Percentiles rank a stretch among this genome's conserved stretches.
Evolutionary conservation across 2,329 filamentous ascomycete genomes (phyloP).

Genomic region (Zalaria sp.): DNA sequence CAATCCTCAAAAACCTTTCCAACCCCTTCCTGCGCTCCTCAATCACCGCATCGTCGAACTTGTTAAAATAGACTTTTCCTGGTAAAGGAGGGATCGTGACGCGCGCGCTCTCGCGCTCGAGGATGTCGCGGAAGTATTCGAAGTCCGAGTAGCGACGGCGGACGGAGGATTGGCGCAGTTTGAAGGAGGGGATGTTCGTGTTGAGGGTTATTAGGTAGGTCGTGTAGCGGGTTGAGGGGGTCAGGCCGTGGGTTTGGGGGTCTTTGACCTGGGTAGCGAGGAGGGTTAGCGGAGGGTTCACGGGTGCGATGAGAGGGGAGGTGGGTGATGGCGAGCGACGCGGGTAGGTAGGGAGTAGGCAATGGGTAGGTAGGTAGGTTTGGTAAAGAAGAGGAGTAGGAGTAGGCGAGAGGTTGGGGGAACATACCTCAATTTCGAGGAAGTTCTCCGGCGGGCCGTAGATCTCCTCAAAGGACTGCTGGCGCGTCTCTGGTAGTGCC

Average conservation of each 20-base stretch:
- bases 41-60: constrained; percentile 96
- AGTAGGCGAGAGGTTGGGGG: neutral
- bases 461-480: constrained; percentile 97
- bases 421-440: constrained; percentile 80
- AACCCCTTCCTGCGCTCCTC: constrained; percentile 83
- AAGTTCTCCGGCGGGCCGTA: constrained; percentile 98
- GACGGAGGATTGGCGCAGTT: constrained; percentile 71
- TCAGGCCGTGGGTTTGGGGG: constrained; percentile 86
- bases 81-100: constrained; percentile 93
- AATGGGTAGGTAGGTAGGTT: constrained; percentile 2
- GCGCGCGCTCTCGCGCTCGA: constrained; percentile 85
- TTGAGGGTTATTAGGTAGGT: constrained; percentile 97
- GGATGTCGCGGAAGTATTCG: constrained; percentile 95
- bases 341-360: no score
- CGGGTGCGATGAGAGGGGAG: neutral
- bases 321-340: neutral
- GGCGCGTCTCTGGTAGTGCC: constrained; percentile 53
- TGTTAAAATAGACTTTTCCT: constrained; percentile 94
- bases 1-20: constrained; percentile 93
- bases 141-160: constrained; percentile 95
- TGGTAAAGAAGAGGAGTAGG: no score
- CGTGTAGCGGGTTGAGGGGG: constrained; percentile 60
- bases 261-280: constrained; percentile 58
- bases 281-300: constrained; percentile 4
- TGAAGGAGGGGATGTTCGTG: constrained; percentile 98